Evolutionary conservation across 2,329 filamentous ascomycete genomes (phyloP), one percentile per base, ranked within the genome.

Genomic region (Pestalotiopsis sp.): DNA sequence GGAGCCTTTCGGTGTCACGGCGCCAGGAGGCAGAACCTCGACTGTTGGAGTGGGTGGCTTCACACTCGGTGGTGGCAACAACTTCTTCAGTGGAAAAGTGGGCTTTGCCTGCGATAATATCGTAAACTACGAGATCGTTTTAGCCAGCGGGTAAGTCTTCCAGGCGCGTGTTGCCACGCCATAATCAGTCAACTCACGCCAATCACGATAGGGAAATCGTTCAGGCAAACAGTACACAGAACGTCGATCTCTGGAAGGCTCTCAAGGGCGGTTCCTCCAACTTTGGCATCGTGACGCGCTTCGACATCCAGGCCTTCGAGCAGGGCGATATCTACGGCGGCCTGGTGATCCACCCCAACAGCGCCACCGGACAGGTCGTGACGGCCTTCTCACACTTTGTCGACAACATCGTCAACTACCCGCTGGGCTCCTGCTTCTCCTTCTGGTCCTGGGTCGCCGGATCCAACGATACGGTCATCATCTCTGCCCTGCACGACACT

Each of bases 31-130:
- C 5, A 72, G 76, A 7, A 69, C 72, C 12, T 67, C 66, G 5
- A 68, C 62, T 7, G 74, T 78, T 9, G 76, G 75, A 27, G 74
- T 78, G 9, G 73, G 67, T 11, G 76, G 75, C 41, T 75, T 78
- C 31, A 69, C 73, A 4, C 67, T 71, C 1, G 76, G 76, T 2
- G 75, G 76, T 13, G 76, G 76, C 4, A 72, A 73, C 63, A 70
- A 69, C 3, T 74, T 73, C 63, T 71, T 70, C 45, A 69, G 70
- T 1, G 68, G 56, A 11, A 75, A 77, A 0, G 74, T 80, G 57
- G 85, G 85, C 2, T 82, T 82, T 68, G 80, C 77, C n/a, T 83
- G 81, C 65, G 85, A 85, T 68, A 83, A 80, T 41, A 79, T 86
- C 2, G 69, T 77, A 39, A 80, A 78, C 63, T 84, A 76, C 61